A percentile compares a stretch with the other conserved stretches of the same genome.
These are phyloP conservation scores for Saccharum officinarum DNA, from an alignment of 176 grass and related monocot species.

Conservation along the genomic window DNA sequence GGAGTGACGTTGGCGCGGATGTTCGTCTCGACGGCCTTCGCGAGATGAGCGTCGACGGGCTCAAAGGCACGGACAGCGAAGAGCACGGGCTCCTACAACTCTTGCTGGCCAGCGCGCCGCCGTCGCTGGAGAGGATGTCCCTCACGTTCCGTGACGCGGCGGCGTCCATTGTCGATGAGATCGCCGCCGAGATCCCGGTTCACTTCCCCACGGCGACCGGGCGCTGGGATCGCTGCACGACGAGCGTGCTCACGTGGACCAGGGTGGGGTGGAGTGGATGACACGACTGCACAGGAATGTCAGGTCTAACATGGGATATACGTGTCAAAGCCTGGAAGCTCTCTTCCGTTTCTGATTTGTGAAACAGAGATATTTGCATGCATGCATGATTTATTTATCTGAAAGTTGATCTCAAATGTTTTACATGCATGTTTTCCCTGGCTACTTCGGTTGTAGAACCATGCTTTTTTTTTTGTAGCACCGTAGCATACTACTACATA, in stretches of 20 bases:
- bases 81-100: not conserved
- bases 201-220: not conserved
- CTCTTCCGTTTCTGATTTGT: too few relatives aligned
- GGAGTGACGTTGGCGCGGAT: not conserved
- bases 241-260: not conserved
- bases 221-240: slow-evolving; percentile 9
- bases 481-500: too few relatives aligned
- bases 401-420: too few relatives aligned
- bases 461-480: too few relatives aligned
- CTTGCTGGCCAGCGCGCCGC: not conserved
- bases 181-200: not conserved
- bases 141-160: not conserved
- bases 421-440: too few relatives aligned
- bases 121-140: not conserved
- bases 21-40: not conserved
- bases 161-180: not conserved
- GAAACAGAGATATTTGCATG: too few relatives aligned
- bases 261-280: not conserved
- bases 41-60: not conserved
- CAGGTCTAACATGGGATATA: too few relatives aligned
- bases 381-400: too few relatives aligned
- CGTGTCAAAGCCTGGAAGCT: too few relatives aligned
- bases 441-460: too few relatives aligned
- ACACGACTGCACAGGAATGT: too few relatives aligned
- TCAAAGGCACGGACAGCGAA: not conserved